Evolutionary conservation across 805 yeast genomes (phyloP), one percentile per base, ranked within the genome.

Genomic region (Zygosaccharomyces gambellarensis): DNA sequence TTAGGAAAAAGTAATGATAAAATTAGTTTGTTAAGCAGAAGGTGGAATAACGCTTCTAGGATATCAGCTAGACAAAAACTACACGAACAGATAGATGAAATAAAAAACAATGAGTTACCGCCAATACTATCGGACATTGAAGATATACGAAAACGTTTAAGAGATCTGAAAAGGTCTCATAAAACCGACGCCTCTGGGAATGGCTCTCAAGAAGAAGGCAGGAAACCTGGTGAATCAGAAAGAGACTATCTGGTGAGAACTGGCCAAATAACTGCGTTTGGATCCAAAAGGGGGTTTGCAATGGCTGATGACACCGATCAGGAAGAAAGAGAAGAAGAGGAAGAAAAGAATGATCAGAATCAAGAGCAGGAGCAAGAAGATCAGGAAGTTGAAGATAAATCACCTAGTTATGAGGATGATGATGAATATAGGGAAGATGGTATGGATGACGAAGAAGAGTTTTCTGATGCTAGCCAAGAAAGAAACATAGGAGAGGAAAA

Each of bases 211-310:
- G 62, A 57, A 3, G 54, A 47, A 0, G 60, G 51, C 1, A 72
- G 75, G 54, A 71, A 78, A 5, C 81, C 85, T 0, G 86, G 79
- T n/a, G 98, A 94, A 61, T 69, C 89, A 0, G 86, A 85, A 60
- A 80, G 80, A 49, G 97, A 90, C 45, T 90, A 68, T 61, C 72
- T 94, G 52, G 79, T 94, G 0, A 75, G 99, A 55, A 90, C 92
- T 0, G 99, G 99, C 27, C 83, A 89, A 64, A 80, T 90, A 48
- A 94, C 99, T 0, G 98, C 98, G 0, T 94, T 94, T 72, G 95
- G 97, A 9, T 79, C 80, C 28, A 69, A 79, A 19, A 73, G 75
- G 36, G 83, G 80, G 1, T 85, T 88, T 57, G 74, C 47, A 4
- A 9, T 61, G 7, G 63, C 57, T 2, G 29, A 55, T 10, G 58